These are phyloP conservation scores for Neocatenulostroma microsporum DNA, from an alignment of 2,329 filamentous ascomycete species.

Conservation along the genomic window DNA sequence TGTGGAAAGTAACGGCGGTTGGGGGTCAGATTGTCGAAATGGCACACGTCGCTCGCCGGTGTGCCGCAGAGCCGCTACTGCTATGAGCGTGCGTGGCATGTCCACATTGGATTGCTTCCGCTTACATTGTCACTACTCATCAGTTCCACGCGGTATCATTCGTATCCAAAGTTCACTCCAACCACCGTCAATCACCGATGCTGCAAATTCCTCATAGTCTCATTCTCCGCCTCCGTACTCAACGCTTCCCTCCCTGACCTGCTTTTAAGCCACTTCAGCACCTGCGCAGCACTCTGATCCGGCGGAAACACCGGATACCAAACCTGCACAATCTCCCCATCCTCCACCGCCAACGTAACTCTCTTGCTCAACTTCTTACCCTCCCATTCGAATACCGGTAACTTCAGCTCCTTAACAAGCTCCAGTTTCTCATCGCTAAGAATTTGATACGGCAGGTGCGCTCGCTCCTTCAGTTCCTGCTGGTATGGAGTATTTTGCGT, in stretches of 20 bases:
- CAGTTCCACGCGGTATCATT: no score
- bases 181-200: no score
- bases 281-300: slow-evolving; percentile 33
- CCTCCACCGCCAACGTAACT: slow-evolving; percentile 32
- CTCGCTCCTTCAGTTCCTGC: slow-evolving; percentile 30
- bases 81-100: no score
- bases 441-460: slow-evolving; percentile 35
- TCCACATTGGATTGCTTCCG: no score
- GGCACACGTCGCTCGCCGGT: no score
- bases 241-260: background rate
- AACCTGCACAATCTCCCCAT: slow-evolving; percentile 34
- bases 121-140: no score
- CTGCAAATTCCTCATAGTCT: background rate
- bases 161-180: no score
- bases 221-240: background rate
- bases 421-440: slow-evolving; percentile 34
- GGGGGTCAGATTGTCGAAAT: no score
- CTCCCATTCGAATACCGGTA: slow-evolving; percentile 37
- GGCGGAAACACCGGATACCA: slow-evolving; percentile 41
- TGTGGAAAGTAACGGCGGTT: no score
- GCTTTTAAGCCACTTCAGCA: slow-evolving; percentile 22
- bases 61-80: no score
- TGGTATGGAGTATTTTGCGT: slow-evolving; percentile 37
- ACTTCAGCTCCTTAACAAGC: slow-evolving; percentile 27
- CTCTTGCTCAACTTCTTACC: slow-evolving; percentile 32